These are phyloP conservation scores for Spinacia oleracea DNA, from an alignment of 179 eudicot species.

Conservation along the genomic window DNA sequence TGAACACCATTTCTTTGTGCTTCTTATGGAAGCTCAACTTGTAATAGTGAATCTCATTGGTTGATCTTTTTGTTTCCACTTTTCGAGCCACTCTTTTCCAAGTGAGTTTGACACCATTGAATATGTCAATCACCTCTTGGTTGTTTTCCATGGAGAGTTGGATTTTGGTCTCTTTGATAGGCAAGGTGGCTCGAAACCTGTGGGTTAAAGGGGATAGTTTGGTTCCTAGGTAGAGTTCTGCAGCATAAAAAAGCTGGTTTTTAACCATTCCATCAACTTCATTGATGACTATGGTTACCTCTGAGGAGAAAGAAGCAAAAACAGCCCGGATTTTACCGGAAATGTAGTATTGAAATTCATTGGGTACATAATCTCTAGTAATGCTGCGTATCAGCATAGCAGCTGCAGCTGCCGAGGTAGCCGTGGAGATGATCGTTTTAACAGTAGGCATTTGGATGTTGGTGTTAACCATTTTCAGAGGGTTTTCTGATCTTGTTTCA, in stretches of 20 bases:
- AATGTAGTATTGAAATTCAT: slow-evolving; percentile 4
- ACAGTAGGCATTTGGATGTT: not conserved
- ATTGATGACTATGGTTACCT: slow-evolving; percentile 41
- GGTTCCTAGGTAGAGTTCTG: slow-evolving; percentile 37
- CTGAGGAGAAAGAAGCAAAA: not conserved
- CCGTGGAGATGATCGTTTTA: not conserved
- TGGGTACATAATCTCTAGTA: not conserved
- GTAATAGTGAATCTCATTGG: slow-evolving; percentile 31
- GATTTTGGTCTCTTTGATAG: slow-evolving; percentile 33
- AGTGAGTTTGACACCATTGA: slow-evolving; percentile 25
- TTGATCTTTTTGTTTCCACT: not conserved
- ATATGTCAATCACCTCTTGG: slow-evolving; percentile 42
- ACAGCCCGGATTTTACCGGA: not conserved
- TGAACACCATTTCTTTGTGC: slow-evolving; percentile 22
- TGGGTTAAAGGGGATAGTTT: slow-evolving; percentile 29
- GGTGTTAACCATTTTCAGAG: not conserved
- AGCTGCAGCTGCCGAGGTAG: not conserved
- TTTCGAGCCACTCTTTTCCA: slow-evolving; percentile 32
- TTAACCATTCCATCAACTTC: slow-evolving; percentile 41
- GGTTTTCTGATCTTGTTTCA: not conserved
- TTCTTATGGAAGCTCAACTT: slow-evolving; percentile 45
- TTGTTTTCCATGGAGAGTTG: slow-evolving; percentile 39
- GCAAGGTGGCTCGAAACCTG: slow-evolving; percentile 34
- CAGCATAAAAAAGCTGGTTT: slow-evolving; percentile 46
- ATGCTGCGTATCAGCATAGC: not conserved